Base-by-base conservation (phyloP, 2,329 filamentous ascomycete genomes). In the Cercospora zeae-maydis region DNA sequence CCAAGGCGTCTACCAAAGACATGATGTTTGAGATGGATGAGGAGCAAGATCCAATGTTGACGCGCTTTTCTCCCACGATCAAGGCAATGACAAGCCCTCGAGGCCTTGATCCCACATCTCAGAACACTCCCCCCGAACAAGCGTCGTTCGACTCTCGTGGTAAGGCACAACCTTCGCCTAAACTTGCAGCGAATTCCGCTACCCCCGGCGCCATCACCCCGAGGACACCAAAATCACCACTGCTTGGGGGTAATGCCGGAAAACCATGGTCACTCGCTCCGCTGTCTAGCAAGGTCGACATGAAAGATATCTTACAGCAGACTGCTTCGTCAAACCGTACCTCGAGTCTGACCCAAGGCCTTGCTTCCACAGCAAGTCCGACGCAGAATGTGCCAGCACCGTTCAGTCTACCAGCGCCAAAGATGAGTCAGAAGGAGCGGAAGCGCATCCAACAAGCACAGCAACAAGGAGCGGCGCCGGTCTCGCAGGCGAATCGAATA, bases 1-100 rank as follows among this genome's bases (percentile, higher is more conserved):
- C 88, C 1, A 92, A 86, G 70, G 83, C 82, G 19, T 93, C 89
- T 0, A 80, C 83, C 1, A 83, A 82, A 37, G 93, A 97, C 69
- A 82, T 97, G 59, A 96, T 96, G 75, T 97, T 97, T 73, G 87
- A 91, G 67, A 97, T 97, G 92, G 93, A 96, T 63, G 92, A 96
- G 37, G 91, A 92, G 47, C 66, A 75, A 53, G 36, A 64, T 31
- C 30, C 47, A 42, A 58, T 14, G 24, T 59, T 39, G 37, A 47
- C 36, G 67, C 68, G 51, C 30, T 69, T 65, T 33, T 74, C 71
- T 24, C 73, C 73, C 5, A 61, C 66, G 1, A 72, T 74, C 33
- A 57, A 68, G 49, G 70, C 71, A 14, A 67, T 69, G 68, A 61
- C 64, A 9, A 70, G 65, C 33, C 67, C 69, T 24, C 64, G 61